Evolutionary conservation across 345 rosid species (phyloP).

Genomic region (Carallia brachiata): DNA sequence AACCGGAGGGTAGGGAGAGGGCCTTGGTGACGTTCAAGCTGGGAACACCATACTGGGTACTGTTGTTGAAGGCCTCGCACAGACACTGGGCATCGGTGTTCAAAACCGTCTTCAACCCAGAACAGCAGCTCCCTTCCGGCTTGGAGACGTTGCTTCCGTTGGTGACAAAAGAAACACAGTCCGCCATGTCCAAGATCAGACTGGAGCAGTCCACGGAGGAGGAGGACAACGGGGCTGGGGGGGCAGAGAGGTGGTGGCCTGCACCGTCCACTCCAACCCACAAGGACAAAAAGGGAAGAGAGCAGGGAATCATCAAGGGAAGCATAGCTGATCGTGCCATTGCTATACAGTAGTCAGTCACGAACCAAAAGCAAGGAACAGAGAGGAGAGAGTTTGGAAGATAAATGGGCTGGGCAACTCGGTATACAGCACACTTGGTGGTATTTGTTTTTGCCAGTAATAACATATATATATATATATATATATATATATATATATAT

Average conservation of each 20-base stretch:
- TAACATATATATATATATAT: too few relatives aligned
- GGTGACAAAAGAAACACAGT: conserved; percentile 66
- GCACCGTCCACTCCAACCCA: conserved; percentile 10
- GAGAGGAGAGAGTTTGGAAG: background rate
- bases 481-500: too few relatives aligned
- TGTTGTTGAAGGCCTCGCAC: conserved; percentile 76
- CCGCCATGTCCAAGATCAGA: conserved; percentile 66
- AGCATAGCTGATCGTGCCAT: conserved; percentile 18
- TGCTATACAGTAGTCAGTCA: background rate
- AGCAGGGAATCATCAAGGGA: conserved; percentile 3
- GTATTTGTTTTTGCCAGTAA: too few relatives aligned
- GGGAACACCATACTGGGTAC: conserved; percentile 65
- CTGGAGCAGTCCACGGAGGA: conserved; percentile 58
- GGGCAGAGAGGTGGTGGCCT: conserved; percentile 24
- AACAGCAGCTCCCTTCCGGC: conserved; percentile 68
- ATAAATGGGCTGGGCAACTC: too few relatives aligned
- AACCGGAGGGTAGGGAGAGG: conserved; percentile 61
- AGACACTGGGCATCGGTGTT: conserved; percentile 63
- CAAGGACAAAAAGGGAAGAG: conserved; percentile 20
- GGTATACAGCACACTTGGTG: too few relatives aligned
- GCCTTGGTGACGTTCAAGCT: conserved; percentile 85
- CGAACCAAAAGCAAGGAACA: too few relatives aligned
- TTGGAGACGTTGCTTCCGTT: conserved; percentile 55
- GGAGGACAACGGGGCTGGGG: conserved; percentile 48
- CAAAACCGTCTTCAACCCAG: conserved; percentile 72